A percentile compares a stretch with the other conserved stretches of the same genome.
Evolutionary conservation across 1,284 basidiomycete genomes (phyloP).

Genomic region (Ganoderma lucidum): DNA sequence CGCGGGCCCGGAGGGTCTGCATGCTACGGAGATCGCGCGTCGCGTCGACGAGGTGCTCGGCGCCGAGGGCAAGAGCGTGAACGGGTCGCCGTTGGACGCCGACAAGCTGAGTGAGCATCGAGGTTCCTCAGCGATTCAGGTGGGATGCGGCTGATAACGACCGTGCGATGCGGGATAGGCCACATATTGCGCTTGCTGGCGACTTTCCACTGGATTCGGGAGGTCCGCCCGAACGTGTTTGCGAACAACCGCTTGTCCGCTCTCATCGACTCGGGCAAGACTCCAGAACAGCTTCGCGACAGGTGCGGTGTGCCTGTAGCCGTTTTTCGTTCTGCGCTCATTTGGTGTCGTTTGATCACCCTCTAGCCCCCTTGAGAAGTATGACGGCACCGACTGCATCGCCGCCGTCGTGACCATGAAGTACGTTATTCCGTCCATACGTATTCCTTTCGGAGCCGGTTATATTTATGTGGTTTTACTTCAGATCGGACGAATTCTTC

Average conservation of each 20-base stretch:
- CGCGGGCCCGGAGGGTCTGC: constrained; percentile 61
- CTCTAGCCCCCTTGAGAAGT: constrained; percentile 21
- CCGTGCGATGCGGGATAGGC: constrained; percentile 43
- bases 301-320: constrained; percentile 36
- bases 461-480: too few species aligned
- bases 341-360: too few species aligned
- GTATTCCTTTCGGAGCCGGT: background rate
- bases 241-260: constrained; percentile 70
- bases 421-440: constrained; percentile 1
- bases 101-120: constrained; percentile 53
- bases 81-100: constrained; percentile 43
- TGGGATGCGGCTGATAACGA: background rate
- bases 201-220: constrained; percentile 72
- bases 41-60: constrained; percentile 22
- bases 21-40: constrained; percentile 60
- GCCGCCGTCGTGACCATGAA: constrained; percentile 22
- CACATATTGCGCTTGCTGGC: constrained; percentile 73
- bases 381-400: constrained; percentile 25
- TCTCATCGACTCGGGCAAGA: constrained; percentile 69
- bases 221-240: constrained; percentile 71
- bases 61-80: background rate
- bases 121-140: too few species aligned
- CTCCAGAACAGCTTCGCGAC: constrained; percentile 43
- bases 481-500: constrained; percentile 14
- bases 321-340: background rate